These are phyloP conservation scores for Xylaria sp. DNA, from an alignment of 2,329 filamentous ascomycete species.

Conservation along the genomic window DNA sequence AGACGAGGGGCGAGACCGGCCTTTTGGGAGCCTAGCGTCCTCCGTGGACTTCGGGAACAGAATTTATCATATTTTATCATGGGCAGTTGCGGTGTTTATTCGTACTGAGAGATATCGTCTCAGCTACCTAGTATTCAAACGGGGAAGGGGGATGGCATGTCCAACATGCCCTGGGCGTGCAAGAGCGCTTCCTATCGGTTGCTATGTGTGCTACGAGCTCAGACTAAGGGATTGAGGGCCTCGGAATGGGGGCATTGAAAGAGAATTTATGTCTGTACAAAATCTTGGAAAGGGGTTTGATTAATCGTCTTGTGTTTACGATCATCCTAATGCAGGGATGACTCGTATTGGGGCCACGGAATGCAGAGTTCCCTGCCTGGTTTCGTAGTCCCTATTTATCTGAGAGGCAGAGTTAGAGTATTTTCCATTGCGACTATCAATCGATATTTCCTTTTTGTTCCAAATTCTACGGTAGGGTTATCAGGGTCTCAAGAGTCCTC, in stretches of 20 bases:
- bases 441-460: neutral
- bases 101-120: neutral
- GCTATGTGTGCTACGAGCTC: neutral
- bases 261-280: constrained; percentile 17
- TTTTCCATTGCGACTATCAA: neutral
- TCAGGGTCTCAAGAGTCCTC: neutral
- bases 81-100: neutral
- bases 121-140: neutral
- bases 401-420: neutral
- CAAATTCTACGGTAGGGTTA: neutral
- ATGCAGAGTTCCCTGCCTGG: neutral
- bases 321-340: neutral
- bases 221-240: neutral
- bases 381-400: constrained; percentile 6
- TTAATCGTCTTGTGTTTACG: neutral
- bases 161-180: neutral
- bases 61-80: constrained; percentile 1
- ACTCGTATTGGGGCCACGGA: neutral
- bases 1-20: too few relatives aligned
- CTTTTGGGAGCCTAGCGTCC: too few relatives aligned
- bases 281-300: constrained; percentile 3
- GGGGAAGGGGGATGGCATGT: neutral
- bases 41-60: too few relatives aligned
- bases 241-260: neutral
- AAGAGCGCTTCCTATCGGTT: neutral